Conservation (phyloP, 75 land plant species). For the Azolla pinnata region DNA sequence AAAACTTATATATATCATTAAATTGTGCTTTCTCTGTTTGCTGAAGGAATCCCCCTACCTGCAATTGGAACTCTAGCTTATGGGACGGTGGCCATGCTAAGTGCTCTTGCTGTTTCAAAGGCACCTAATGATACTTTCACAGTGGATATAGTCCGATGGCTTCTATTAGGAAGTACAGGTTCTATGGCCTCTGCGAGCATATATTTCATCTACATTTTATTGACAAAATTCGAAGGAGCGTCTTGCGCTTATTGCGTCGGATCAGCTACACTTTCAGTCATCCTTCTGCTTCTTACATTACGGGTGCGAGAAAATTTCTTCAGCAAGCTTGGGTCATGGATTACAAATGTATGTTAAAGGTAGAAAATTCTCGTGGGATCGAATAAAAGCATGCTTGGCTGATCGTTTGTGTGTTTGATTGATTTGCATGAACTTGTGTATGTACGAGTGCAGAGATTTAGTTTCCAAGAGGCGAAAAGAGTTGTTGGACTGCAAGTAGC, state of each 20-base stretch:
- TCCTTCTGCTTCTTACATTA: constrained; percentile 58
- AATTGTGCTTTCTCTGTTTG: background rate
- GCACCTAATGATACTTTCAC: background rate
- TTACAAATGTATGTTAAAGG: constrained; percentile 7
- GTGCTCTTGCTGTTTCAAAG: constrained; percentile 10
- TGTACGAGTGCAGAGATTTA: constrained; percentile 34
- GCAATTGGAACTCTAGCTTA: constrained; percentile 69
- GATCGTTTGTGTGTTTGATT: too few species aligned
- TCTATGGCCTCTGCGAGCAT: constrained; percentile 79
- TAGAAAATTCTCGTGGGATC: too few species aligned
- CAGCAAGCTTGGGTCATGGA: constrained; percentile 10
- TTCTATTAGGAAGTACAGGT: constrained; percentile 59
- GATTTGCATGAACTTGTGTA: too few species aligned
- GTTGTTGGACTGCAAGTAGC: constrained; percentile 49
- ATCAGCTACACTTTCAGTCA: constrained; percentile 66
- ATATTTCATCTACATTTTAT: constrained; percentile 79
- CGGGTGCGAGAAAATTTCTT: constrained; percentile 38
- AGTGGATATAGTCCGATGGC: constrained; percentile 31
- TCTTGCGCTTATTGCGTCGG: constrained; percentile 73
- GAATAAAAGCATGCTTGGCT: too few species aligned
- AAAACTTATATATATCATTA: too few species aligned
- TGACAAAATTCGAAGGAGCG: constrained; percentile 56
- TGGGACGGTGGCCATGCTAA: constrained; percentile 57
- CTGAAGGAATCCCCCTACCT: constrained; percentile 83
- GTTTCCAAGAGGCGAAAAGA: constrained; percentile 28